Percentiles rank a stretch among this genome's conserved stretches.
These are phyloP conservation scores for Obelidium mucronatum DNA, from an alignment of 192 early-diverging fungal genomes.

Conservation along the genomic window DNA sequence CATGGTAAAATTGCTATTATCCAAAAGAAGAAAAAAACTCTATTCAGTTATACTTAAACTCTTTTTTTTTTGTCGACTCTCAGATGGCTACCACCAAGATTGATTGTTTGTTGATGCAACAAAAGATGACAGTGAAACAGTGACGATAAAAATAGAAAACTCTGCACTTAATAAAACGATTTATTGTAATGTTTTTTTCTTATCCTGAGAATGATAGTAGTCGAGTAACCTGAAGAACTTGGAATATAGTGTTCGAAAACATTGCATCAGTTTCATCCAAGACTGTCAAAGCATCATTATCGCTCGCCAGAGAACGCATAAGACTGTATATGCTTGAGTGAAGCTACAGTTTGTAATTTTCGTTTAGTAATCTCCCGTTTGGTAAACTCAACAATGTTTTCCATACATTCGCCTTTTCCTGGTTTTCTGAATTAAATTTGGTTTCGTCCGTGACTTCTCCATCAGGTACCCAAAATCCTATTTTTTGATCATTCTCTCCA, in stretches of 20 bases:
- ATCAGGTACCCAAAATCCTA: constrained; percentile 39
- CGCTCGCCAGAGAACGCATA: not conserved
- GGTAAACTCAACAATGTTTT: not conserved
- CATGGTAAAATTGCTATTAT: constrained; percentile 24
- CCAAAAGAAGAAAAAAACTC: not conserved
- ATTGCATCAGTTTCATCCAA: constrained; percentile 7
- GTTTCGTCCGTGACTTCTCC: constrained; percentile 46
- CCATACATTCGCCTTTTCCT: constrained; percentile 35
- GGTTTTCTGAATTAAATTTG: constrained; percentile 36
- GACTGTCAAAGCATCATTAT: not conserved
- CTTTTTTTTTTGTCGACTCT: not conserved
- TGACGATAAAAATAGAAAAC: not conserved
- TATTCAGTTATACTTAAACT: no score
- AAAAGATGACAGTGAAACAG: not conserved
- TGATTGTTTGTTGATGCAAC: constrained; percentile 10
- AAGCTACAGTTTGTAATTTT: not conserved
- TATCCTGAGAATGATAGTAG: constrained; percentile 16
- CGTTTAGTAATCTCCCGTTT: not conserved
- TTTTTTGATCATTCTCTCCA: constrained; percentile 37
- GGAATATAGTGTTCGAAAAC: constrained; percentile 22
- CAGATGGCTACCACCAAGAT: constrained; percentile 26
- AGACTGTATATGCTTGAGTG: constrained; percentile 20
- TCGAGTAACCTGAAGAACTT: constrained; percentile 26
- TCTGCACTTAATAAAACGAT: no score
- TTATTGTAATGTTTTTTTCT: not conserved